phyloP scores from a whole-genome alignment of 495 filamentous ascomycete genomes.

The Neohortaea acidophila region DNA sequence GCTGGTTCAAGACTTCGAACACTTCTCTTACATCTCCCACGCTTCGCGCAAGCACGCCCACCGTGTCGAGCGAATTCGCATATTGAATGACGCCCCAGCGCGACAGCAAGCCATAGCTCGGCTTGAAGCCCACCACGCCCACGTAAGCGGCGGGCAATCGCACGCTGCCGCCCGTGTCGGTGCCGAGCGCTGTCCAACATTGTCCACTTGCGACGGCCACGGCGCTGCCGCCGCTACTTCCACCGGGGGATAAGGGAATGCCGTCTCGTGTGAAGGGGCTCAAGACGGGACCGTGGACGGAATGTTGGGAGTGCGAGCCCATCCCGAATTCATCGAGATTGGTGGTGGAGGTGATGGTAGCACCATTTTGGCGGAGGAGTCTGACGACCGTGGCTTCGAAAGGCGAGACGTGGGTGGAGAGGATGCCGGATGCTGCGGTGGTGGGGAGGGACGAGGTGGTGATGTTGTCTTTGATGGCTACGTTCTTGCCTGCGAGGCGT shows the following conservation, averaged over 20 bases:
- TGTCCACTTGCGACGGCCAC: conserved; percentile 60
- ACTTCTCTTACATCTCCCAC: conserved; percentile 36
- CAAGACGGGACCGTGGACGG: conserved; percentile 52
- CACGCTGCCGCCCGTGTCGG: conserved; percentile 89
- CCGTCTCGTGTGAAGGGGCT: conserved; percentile 22
- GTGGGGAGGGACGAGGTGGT: conserved; percentile 53
- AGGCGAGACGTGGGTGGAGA: conserved; percentile 56
- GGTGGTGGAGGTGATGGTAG: conserved; percentile 58
- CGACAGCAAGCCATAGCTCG: conserved; percentile 71
- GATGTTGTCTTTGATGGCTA: conserved; percentile 88
- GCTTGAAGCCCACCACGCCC: conserved; percentile 80
- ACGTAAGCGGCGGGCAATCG: conserved; percentile 85
- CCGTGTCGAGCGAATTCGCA: conserved; percentile 89
- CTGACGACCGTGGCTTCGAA: conserved; percentile 73
- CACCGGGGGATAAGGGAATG: conserved; percentile 51
- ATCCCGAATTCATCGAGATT: conserved; percentile 98
- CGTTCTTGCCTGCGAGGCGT: conserved; percentile 1
- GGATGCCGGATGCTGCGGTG: conserved; percentile 65
- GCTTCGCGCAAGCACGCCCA: conserved; percentile 55
- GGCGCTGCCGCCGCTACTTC: conserved; percentile 89
- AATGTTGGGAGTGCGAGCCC: conserved; percentile 78
- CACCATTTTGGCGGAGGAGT: conserved; percentile 48
- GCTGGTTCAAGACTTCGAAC: conserved; percentile 42
- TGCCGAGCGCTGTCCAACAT: conserved; percentile 72
- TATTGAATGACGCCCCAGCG: conserved; percentile 87